Percentiles rank a stretch among this genome's conserved stretches.
These are phyloP conservation scores for Deinandra increscens DNA, from an alignment of 129 eudicot genomes.

Conservation along the genomic window DNA sequence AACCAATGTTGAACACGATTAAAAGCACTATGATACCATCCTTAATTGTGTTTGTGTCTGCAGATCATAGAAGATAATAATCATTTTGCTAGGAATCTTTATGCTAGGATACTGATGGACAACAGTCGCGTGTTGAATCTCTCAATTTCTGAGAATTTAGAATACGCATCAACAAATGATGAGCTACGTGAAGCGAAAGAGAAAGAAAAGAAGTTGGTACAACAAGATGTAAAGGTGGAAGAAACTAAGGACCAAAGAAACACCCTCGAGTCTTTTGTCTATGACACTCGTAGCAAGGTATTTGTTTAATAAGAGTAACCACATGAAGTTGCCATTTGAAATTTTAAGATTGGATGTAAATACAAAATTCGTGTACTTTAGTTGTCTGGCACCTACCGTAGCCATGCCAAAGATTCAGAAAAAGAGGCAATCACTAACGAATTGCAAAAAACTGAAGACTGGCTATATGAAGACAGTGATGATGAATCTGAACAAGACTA, in stretches of 20 bases:
- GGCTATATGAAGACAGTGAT: slow-evolving; percentile 93
- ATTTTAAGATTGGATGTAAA: background rate
- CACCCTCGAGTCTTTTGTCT: slow-evolving; percentile 71
- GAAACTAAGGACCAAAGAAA: slow-evolving; percentile 77
- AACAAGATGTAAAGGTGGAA: slow-evolving; percentile 73
- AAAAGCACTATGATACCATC: background rate
- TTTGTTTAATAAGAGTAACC: background rate
- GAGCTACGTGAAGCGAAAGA: slow-evolving; percentile 60
- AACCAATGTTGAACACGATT: background rate
- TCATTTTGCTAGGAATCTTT: background rate
- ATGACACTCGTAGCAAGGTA: slow-evolving; percentile 86
- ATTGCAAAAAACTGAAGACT: slow-evolving; percentile 77
- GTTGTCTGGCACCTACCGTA: slow-evolving; percentile 57
- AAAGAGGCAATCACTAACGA: slow-evolving; percentile 47
- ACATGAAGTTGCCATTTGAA: background rate
- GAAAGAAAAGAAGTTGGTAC: slow-evolving; percentile 50
- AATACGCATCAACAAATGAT: slow-evolving; percentile 41
- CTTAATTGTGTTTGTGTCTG: background rate
- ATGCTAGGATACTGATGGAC: slow-evolving; percentile 13
- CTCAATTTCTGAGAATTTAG: slow-evolving; percentile 18
- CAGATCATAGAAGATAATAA: slow-evolving; percentile 49
- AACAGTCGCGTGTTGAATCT: slow-evolving; percentile 21
- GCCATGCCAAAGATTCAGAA: slow-evolving; percentile 58
- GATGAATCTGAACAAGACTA: slow-evolving; percentile 80
- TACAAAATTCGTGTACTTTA: slow-evolving; percentile 20